Base-by-base conservation (phyloP, 106 monocot species). In the Allium cepa region DNA sequence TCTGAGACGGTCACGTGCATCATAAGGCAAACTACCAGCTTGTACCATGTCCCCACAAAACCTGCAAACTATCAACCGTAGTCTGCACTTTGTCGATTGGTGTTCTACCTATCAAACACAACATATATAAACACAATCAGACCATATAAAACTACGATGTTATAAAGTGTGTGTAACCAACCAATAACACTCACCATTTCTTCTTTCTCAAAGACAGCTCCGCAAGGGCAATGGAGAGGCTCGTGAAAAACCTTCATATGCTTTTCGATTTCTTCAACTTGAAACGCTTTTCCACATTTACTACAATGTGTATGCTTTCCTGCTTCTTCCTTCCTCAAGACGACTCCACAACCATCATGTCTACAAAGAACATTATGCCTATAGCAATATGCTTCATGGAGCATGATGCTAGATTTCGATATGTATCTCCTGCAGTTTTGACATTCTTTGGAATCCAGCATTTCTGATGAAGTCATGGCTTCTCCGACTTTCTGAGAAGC, bases 181-280 rank as follows among this genome's bases (percentile, higher is more conserved):
- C 5, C 36, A 36, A 36, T 1, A 36, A 56, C 52, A 46, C 81
- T 78, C 81, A 99, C 97, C 97, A 99, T 99, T 62, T 92, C 80
- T 80, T 90, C 83, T 78, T 83, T 89, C 64, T 99, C 92, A 12
- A 99, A 75, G 16, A 82, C 56, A 12, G 86, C 80, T 57, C 92
- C 92, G 70, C 97, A 97, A 8, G 84, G 69, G 66, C 92, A 99
- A 63, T 76, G 45, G 11, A 85, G 45, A 28, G 97, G 97, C 53
- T 80, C 84, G 80, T 99, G 97, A 63, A 99, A 99, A 8, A 99
- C 90, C 66, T 84, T 83, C 89, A 93, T 77, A 71, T 99, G 97
- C 73, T 93, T 99, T 70, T 99, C 92, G 69, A 92, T 72, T 75
- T 99, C 87, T 46, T 71, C 84, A 17, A 62, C 72, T 55, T 79